phyloP scores from a whole-genome alignment of 305 asterid genomes.

The Solanum hybrid region DNA sequence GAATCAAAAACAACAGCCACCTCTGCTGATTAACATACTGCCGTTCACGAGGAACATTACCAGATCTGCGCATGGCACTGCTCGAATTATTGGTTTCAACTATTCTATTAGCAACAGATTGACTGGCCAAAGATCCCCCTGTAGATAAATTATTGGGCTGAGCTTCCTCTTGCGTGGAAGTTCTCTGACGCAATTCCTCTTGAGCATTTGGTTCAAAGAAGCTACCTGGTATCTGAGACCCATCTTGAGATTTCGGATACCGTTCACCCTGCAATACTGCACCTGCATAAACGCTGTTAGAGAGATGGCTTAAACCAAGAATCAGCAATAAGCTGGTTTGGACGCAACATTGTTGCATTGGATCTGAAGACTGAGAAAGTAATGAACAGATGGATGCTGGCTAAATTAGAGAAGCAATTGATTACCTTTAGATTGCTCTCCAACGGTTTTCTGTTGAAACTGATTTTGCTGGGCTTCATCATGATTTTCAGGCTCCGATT shows the following conservation, averaged over 20 bases:
- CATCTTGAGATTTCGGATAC: constrained; percentile 49
- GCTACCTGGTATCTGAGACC: constrained; percentile 41
- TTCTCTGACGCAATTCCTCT: constrained; percentile 56
- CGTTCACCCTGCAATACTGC: constrained; percentile 38
- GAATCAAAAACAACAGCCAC: constrained; percentile 82
- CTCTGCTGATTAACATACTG: constrained; percentile 55
- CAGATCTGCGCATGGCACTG: constrained; percentile 30
- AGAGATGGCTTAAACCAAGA: constrained; percentile 39
- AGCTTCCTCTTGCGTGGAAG: constrained; percentile 56
- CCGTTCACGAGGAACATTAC: constrained; percentile 39
- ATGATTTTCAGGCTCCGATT: constrained; percentile 43
- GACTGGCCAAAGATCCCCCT: constrained; percentile 53
- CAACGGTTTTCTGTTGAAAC: constrained; percentile 38
- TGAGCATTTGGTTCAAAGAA: constrained; percentile 41
- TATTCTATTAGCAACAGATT: constrained; percentile 41
- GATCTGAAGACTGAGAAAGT: constrained; percentile 44
- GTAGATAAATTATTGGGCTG: constrained; percentile 63
- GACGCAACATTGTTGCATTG: constrained; percentile 44
- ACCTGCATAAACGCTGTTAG: constrained; percentile 43
- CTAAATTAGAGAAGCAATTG: constrained; percentile 43
- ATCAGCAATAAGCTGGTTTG: constrained; percentile 47
- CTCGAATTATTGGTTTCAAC: constrained; percentile 35
- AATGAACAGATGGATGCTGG: constrained; percentile 36
- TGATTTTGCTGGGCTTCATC: constrained; percentile 49
- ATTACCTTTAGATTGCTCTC: constrained; percentile 44